Base-by-base conservation (phyloP, 768 basidiomycete species). In the Tricholoma bakamatsutake region DNA sequence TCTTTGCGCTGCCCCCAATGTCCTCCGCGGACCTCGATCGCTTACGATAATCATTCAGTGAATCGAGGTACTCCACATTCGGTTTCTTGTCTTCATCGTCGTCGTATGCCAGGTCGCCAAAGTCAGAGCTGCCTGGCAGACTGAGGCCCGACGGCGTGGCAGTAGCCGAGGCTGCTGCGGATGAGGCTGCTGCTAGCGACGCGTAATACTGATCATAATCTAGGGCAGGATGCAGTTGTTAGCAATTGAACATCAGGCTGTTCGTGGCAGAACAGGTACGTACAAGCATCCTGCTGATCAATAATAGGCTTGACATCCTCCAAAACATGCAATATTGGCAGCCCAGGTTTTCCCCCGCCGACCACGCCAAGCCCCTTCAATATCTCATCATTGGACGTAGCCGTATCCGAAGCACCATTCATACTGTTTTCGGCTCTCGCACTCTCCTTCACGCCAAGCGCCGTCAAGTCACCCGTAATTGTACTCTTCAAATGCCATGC, bases 401-500 rank as follows among this genome's bases (percentile, higher is more conserved):
- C 54, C 55, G 63, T 56, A 35, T 57, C 61, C 57, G 62, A 71
- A 11, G 63, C 47, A 62, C 64, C 11, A 50, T 60, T 59, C 39
- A 37, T 56, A 30, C 34, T 42, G 67, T 64, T 54, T 52, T 79
- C 79, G 24, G 77, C 70, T 55, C 85, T 73, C n/a, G 80, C 83
- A 58, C 69, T 81, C 67, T 90, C 88, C 62, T 84, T 81, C 55
- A 90, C 80, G 17, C 93, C 93, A 39, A 95, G 76, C 18, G 91
- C 88, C 0, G 96, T 97, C 57, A 93, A 74, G 61, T 95, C 89
- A 8, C 94, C 93, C 3, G 93, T 87, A 58, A 99, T 93, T 2
- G 97, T 99, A 66, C 93, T 95, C 71, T 92, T 90, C 62, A 94
- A 80, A 74, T 97, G 92, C 97, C 97, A 99, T 11, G 88, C 78